Evolutionary conservation across 805 yeast species (phyloP).

Genomic region (Candida odintsovae): DNA sequence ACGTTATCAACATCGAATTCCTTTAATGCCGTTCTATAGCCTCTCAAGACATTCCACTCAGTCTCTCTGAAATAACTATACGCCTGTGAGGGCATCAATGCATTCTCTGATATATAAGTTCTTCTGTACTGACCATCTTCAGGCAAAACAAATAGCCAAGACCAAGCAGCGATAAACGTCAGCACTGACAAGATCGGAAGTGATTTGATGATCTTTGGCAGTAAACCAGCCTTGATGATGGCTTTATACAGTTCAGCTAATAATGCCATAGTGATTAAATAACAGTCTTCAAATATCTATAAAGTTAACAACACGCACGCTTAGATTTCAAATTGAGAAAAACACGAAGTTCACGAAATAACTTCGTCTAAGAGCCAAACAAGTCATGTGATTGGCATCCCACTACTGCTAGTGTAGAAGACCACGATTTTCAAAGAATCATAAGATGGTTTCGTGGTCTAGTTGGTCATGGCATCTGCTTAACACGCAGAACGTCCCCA

Average conservation of each 20-base stretch:
- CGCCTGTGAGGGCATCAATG: slow-evolving; percentile 95
- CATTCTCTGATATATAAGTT: slow-evolving; percentile 92
- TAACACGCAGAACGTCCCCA: slow-evolving; percentile 99
- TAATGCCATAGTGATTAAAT: slow-evolving; percentile 34
- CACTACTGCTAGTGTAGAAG: too few species aligned
- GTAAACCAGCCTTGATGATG: slow-evolving; percentile 37
- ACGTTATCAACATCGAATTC: slow-evolving; percentile 22
- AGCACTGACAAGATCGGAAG: slow-evolving; percentile 40
- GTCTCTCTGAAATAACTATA: slow-evolving; percentile 86
- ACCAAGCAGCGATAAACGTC: slow-evolving; percentile 40
- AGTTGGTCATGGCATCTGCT: slow-evolving; percentile 99
- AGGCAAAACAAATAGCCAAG: slow-evolving; percentile 65
- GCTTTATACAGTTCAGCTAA: slow-evolving; percentile 39
- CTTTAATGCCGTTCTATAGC: slow-evolving; percentile 53
- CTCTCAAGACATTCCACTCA: slow-evolving; percentile 90
- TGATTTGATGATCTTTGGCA: slow-evolving; percentile 38
- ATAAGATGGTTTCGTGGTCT: slow-evolving; percentile 85
- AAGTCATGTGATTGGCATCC: too few species aligned
- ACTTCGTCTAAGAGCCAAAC: too few species aligned
- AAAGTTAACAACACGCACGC: too few species aligned
- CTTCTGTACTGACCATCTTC: slow-evolving; percentile 73
- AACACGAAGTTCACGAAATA: too few species aligned
- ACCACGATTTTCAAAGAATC: not conserved
- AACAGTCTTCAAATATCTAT: too few species aligned
- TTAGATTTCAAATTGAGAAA: too few species aligned